Evolutionary conservation across 768 basidiomycete species (phyloP).

Genomic region (Lentinula edodes): DNA sequence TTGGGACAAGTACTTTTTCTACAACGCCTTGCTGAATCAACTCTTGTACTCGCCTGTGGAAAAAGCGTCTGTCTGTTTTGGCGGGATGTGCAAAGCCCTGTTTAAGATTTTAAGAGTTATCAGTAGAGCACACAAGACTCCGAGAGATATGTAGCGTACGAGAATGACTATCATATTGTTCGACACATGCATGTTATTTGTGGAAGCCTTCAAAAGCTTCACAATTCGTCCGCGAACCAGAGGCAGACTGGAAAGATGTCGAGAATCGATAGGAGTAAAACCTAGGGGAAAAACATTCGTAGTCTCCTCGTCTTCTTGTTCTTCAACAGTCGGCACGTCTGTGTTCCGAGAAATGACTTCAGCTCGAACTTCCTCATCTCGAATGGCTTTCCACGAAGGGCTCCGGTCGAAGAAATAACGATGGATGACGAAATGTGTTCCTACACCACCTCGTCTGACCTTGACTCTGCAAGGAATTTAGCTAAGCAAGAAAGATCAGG

Average conservation of each 20-base stretch:
- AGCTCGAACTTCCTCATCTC: constrained; percentile 60
- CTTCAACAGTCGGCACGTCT: constrained; percentile 23
- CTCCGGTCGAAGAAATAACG: constrained; percentile 78
- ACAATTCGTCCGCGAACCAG: constrained; percentile 67
- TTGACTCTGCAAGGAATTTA: constrained; percentile 46
- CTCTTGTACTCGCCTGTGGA: constrained; percentile 68
- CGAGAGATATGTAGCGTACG: constrained; percentile 27
- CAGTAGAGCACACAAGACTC: constrained; percentile 19
- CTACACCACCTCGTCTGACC: constrained; percentile 71
- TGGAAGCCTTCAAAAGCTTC: constrained; percentile 65
- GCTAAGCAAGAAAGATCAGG: background rate
- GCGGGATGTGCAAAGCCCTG: constrained; percentile 75
- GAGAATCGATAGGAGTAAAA: constrained; percentile 73
- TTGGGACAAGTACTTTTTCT: constrained; percentile 70
- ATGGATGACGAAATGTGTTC: constrained; percentile 76
- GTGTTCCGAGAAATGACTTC: constrained; percentile 19
- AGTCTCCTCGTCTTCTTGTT: constrained; percentile 21
- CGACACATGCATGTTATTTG: constrained; percentile 65
- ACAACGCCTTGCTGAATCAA: constrained; percentile 68
- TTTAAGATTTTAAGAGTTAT: background rate
- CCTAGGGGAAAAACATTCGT: constrained; percentile 26
- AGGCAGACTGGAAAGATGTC: constrained; percentile 70
- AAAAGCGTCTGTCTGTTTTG: constrained; percentile 78
- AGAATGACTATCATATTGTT: constrained; percentile 74
- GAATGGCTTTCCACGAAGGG: constrained; percentile 70